Evolutionary conservation across 2,329 filamentous ascomycete genomes (phyloP).

Genomic region (Verticillium klebahnii): DNA sequence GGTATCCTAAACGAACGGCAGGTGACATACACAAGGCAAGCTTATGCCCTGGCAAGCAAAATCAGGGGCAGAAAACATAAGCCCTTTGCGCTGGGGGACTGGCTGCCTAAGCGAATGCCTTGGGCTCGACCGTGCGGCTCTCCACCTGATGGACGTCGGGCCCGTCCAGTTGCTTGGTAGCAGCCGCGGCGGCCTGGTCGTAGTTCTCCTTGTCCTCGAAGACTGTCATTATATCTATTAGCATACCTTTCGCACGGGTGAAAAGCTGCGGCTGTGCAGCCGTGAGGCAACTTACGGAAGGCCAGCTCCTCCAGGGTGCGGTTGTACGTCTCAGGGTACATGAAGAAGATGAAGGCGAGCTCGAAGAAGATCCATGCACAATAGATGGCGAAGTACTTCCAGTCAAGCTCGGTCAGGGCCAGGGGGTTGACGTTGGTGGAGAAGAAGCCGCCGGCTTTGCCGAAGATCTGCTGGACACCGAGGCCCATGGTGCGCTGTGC

Average conservation of each 20-base stretch:
- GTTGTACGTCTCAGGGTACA: constrained; percentile 82
- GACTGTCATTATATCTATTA: constrained; percentile 17
- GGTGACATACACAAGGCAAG: not conserved
- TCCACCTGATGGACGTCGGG: not conserved
- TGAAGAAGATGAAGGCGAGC: constrained; percentile 61
- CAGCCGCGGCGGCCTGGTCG: constrained; percentile 30
- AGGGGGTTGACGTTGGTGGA: constrained; percentile 41
- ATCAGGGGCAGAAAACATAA: not conserved
- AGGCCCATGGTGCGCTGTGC: constrained; percentile 52
- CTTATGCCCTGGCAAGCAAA: not conserved
- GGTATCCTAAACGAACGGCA: not conserved
- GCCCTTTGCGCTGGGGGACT: not conserved
- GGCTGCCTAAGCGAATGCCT: not conserved
- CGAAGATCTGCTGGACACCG: constrained; percentile 51
- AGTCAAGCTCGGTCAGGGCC: constrained; percentile 30
- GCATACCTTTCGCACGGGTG: constrained; percentile 1
- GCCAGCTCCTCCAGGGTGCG: constrained; percentile 67
- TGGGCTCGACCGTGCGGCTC: not conserved
- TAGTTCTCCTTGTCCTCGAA: constrained; percentile 34
- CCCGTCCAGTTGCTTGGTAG: constrained; percentile 25
- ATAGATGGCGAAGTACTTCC: constrained; percentile 39
- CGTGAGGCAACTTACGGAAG: constrained; percentile 29
- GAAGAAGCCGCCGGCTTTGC: constrained; percentile 34
- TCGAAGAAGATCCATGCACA: constrained; percentile 38
- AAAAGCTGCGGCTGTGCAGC: not conserved